Evolutionary conservation across 2,329 filamentous ascomycete species (phyloP).

Genomic region (Gyromitra esculenta): DNA sequence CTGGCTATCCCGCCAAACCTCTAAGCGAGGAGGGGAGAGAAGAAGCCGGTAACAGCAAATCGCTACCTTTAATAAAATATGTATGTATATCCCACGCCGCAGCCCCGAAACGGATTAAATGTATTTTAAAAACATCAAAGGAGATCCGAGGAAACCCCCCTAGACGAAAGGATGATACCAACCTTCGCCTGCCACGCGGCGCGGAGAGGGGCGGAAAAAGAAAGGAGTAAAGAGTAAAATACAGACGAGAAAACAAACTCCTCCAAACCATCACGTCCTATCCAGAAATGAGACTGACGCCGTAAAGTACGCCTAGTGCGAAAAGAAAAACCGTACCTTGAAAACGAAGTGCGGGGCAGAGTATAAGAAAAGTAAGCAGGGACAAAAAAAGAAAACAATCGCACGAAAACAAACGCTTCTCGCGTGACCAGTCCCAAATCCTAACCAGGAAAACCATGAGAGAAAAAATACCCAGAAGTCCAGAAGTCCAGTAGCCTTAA

Average conservation of each 20-base stretch:
- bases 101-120: slow-evolving; percentile 27
- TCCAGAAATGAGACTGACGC: slow-evolving; percentile 47
- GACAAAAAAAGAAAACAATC: slow-evolving; percentile 39
- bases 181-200: slow-evolving; percentile 21
- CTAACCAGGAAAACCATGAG: slow-evolving; percentile 45
- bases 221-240: slow-evolving; percentile 41
- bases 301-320: slow-evolving; percentile 34
- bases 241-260: slow-evolving; percentile 44
- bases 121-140: slow-evolving; percentile 29
- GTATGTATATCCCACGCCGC: slow-evolving; percentile 14
- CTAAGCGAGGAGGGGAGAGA: slow-evolving; percentile 13
- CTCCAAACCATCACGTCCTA: slow-evolving; percentile 44
- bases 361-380: slow-evolving; percentile 44
- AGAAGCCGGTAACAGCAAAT: slow-evolving; percentile 1
- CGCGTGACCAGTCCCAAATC: slow-evolving; percentile 42
- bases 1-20: neutral
- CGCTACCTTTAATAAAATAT: slow-evolving; percentile 13
- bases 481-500: slow-evolving; percentile 37
- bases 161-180: slow-evolving; percentile 20
- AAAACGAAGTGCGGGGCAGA: slow-evolving; percentile 49
- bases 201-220: slow-evolving; percentile 47
- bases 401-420: slow-evolving; percentile 41
- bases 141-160: slow-evolving; percentile 18
- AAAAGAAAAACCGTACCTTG: slow-evolving; percentile 36
- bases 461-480: slow-evolving; percentile 36